Evolutionary conservation across 129 eudicot genomes (phyloP), one percentile per base, ranked within the genome.

Genomic region (Scalesia atractyloides): DNA sequence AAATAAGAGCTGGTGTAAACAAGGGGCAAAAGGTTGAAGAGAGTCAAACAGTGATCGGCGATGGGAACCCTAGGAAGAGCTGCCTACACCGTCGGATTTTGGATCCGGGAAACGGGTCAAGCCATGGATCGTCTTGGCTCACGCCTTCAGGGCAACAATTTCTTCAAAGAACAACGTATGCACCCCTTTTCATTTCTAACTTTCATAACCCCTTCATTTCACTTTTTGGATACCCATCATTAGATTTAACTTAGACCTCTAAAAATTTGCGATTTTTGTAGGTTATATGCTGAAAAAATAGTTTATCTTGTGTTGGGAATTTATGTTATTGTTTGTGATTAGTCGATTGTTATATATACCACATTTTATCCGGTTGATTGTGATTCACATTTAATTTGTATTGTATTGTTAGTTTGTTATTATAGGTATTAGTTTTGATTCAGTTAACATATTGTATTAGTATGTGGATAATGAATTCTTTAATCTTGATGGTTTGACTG

Each of bases 41-140:
- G 10, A 58, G 64, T 58, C 41, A 58, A 58, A 11, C 17, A 26
- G 66, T 60, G 73, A 78, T 78, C 77, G 51, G 59, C 73, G 57
- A 90, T 90, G 97, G 91, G 97, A 36, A 87, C 79, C 75, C 69
- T 90, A 72, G 95, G 94, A 54, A 90, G 84, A 81, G 95, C 97
- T 1, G 81, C 87, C 0, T 90, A 85, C 86, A 76, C 87, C 4
- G 84, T 90, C 26, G 95, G 97, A 8, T 79, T 76, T 36, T 83
- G 85, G 91, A 85, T 90, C 81, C 81, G 95, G 13, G 88, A 73
- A 72, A 87, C 97, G 5, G 97, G 97, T 58, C 94, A 90, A 77
- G 97, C 97, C 79, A 77, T 90, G 78, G 97, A 90, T 85, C 95
- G 97, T 39, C 84, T 90, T 33, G 95, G 97, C 34, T 85, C 79